Base-by-base conservation (phyloP, 1,284 basidiomycete species). In the Grifola frondosa region DNA sequence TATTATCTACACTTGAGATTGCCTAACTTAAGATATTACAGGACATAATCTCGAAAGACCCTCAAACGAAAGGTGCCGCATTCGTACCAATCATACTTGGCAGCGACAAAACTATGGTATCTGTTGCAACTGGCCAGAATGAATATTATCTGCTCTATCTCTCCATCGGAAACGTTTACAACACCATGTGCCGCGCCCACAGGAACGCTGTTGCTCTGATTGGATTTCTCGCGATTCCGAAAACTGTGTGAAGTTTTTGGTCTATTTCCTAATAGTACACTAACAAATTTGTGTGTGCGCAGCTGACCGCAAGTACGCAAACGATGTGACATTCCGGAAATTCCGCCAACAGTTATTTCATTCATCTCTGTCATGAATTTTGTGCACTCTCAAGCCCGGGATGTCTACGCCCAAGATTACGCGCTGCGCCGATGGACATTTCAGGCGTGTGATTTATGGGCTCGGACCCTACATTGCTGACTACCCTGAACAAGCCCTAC, bases 91-190 rank as follows among this genome's bases (percentile, higher is more conserved):
- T 55, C 9, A 35, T 55, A 16, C 30, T 46, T 2, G 56, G 58
- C 1, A 40, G 40, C 7, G 56, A 58, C 46, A 58, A 58, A 46
- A 59, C 56, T 0, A 57, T 49, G 0, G 51, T 57, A 1, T 56
- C 57, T 0, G 46, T 57, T 10, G 51, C 42, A 1, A 60, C 57
- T 0, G 50, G 58, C 0, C 20, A 58, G 8, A 44, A 48, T 13
- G 54, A 54, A 30, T 60, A 40, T 32, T 44, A 59, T 28, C 58
- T 56, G 0, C 10, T 60, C 0, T 60, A 60, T 24, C 34, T 49
- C 28, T 49, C 50, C 0, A 13, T 47, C 10, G 56, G 57, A 0
- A 54, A 53, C 30, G 22, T 58, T 17, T 30, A 37, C 10, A 52
- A 52, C 30, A 26, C 31, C 2, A 42, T 50, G 29, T 51, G 53